Evolutionary conservation across 495 filamentous ascomycete species (phyloP).

Genomic region (Penicillium nucicola): DNA sequence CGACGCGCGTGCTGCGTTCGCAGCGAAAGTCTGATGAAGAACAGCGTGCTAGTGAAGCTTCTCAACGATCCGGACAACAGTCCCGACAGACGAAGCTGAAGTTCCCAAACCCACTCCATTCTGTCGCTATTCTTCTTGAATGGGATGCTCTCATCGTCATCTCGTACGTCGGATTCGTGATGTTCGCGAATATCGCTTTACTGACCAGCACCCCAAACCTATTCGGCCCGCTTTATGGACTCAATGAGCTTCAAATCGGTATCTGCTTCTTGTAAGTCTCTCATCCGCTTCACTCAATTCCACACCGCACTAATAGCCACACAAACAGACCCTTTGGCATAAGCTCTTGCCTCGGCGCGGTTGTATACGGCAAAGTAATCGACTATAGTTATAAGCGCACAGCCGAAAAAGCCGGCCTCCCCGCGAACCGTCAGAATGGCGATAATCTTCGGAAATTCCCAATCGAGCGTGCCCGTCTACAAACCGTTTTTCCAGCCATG

Average conservation of each 20-base stretch:
- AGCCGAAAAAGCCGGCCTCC: conserved; percentile 44
- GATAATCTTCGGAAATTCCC: conserved; percentile 54
- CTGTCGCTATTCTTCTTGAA: conserved; percentile 58
- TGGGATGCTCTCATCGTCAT: conserved; percentile 63
- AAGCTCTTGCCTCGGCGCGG: conserved; percentile 40
- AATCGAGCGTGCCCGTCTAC: conserved; percentile 55
- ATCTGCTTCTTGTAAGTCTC: conserved; percentile 44
- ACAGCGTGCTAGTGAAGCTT: background rate
- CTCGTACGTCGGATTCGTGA: conserved; percentile 52
- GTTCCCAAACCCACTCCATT: conserved; percentile 65
- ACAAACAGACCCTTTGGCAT: conserved; percentile 48
- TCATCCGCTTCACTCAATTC: background rate
- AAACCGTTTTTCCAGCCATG: conserved; percentile 46
- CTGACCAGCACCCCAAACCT: conserved; percentile 53
- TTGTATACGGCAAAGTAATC: conserved; percentile 53
- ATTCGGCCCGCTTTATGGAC: conserved; percentile 61
- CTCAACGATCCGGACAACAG: background rate
- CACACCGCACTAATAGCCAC: background rate
- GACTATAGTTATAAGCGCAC: conserved; percentile 56
- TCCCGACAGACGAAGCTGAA: conserved; percentile 39
- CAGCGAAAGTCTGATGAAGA: conserved; percentile 19
- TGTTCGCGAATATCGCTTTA: conserved; percentile 47
- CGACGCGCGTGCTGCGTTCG: conserved; percentile 4
- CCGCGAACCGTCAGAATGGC: conserved; percentile 43
- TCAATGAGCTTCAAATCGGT: conserved; percentile 63